A percentile compares a stretch with the other conserved stretches of the same genome.
Conservation (phyloP, 257 asterid genomes). For the Nicotiana otophora region DNA sequence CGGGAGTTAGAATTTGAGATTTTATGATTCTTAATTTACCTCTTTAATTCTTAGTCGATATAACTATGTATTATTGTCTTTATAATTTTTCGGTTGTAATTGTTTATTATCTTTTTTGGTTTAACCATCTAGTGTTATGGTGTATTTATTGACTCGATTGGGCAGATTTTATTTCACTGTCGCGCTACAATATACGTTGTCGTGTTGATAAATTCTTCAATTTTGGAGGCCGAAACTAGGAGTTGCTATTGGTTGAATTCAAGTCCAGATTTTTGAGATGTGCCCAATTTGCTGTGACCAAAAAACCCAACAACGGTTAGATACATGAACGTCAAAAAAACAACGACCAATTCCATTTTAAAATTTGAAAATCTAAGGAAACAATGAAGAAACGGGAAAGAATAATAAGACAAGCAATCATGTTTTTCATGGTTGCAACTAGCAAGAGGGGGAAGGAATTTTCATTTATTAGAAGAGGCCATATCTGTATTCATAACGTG, state of each 20-base stretch:
- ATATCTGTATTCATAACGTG: conserved; percentile 37
- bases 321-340: background rate
- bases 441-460: conserved; percentile 11
- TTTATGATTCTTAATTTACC: too few relatives aligned
- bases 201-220: background rate
- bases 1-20: too few relatives aligned
- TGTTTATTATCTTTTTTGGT: too few relatives aligned
- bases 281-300: background rate
- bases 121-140: background rate
- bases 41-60: too few relatives aligned
- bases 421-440: conserved; percentile 25
- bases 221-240: background rate
- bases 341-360: conserved; percentile 16
- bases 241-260: background rate
- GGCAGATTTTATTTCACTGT: background rate
- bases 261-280: background rate
- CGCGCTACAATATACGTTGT: background rate
- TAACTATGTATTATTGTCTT: background rate
- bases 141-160: background rate
- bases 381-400: background rate
- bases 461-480: conserved; percentile 12
- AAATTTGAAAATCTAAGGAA: conserved; percentile 5
- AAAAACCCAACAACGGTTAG: conserved; percentile 3
- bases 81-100: too few relatives aligned
- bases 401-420: conserved; percentile 16